These are phyloP conservation scores for Trypanosoma melophagium DNA, from an alignment of 208 protist genomes.

Conservation along the genomic window DNA sequence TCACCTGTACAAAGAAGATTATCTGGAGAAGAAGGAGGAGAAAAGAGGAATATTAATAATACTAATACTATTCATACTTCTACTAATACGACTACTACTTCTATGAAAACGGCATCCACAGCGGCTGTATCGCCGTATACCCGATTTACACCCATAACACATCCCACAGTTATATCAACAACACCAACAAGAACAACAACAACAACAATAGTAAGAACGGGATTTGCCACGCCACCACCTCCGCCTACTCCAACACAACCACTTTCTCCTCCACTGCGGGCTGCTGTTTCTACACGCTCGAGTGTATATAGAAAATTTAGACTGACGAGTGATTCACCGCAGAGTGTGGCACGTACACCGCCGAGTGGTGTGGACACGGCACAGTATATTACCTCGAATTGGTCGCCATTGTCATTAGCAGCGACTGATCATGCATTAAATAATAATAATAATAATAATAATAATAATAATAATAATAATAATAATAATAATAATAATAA, in stretches of 20 bases:
- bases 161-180: not conserved
- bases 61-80: no score
- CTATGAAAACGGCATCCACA: not conserved
- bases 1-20: not conserved
- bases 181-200: not conserved
- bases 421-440: no score
- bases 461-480: no score
- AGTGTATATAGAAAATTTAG: constrained; percentile 20
- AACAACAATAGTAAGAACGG: not conserved
- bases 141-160: no score
- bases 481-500: no score
- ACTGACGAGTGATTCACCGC: constrained; percentile 9
- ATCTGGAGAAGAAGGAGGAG: no score
- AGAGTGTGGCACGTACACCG: not conserved
- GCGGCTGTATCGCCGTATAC: no score
- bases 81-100: no score
- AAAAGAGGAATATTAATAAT: no score
- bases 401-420: no score
- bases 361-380: not conserved
- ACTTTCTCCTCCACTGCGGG: constrained; percentile 44
- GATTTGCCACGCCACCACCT: not conserved
- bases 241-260: not conserved
- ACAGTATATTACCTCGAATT: not conserved
- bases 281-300: constrained; percentile 54
- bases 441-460: no score